These are phyloP conservation scores for Colletotrichum kahawae DNA, from an alignment of 2,329 filamentous ascomycete genomes.

Conservation along the genomic window DNA sequence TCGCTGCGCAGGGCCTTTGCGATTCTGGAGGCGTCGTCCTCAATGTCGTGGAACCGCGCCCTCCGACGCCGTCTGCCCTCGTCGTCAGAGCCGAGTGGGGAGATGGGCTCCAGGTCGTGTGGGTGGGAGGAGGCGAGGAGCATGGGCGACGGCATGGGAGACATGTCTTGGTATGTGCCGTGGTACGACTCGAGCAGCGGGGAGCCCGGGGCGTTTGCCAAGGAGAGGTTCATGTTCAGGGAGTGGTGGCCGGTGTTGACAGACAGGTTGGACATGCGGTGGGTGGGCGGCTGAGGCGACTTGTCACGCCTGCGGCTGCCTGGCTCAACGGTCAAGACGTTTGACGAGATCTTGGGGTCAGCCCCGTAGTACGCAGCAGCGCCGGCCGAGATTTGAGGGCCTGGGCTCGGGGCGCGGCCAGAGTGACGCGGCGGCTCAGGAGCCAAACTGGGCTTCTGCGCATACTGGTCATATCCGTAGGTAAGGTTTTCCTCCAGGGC, in stretches of 20 bases:
- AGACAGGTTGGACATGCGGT: conserved; percentile 57
- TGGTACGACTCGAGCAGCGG: conserved; percentile 91
- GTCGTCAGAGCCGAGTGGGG: conserved; percentile 57
- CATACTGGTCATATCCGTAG: conserved; percentile 44
- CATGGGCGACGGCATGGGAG: conserved; percentile 89
- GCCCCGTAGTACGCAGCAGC: conserved; percentile 34
- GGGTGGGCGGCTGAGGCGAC: conserved; percentile 54
- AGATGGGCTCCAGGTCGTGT: conserved; percentile 52
- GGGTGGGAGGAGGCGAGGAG: conserved; percentile 50
- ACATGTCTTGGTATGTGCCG: conserved; percentile 92
- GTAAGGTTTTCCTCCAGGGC: conserved; percentile 51
- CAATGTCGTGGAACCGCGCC: conserved; percentile 83
- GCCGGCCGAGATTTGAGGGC: conserved; percentile 17
- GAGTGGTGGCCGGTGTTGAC: conserved; percentile 52
- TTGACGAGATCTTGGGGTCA: conserved; percentile 40
- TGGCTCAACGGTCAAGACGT: conserved; percentile 48
- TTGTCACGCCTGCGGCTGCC: conserved; percentile 40
- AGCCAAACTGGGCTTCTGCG: conserved; percentile 13
- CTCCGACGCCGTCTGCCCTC: conserved; percentile 57
- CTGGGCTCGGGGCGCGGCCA: conserved; percentile 14
- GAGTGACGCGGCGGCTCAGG: conserved; percentile 10
- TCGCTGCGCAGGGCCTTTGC: conserved; percentile 76
- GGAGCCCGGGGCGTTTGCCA: conserved; percentile 72
- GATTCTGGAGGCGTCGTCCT: conserved; percentile 77
- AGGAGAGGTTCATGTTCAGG: conserved; percentile 41